phyloP scores from a whole-genome alignment of 352 stramenopile genomes.

The Pythium biforme region DNA sequence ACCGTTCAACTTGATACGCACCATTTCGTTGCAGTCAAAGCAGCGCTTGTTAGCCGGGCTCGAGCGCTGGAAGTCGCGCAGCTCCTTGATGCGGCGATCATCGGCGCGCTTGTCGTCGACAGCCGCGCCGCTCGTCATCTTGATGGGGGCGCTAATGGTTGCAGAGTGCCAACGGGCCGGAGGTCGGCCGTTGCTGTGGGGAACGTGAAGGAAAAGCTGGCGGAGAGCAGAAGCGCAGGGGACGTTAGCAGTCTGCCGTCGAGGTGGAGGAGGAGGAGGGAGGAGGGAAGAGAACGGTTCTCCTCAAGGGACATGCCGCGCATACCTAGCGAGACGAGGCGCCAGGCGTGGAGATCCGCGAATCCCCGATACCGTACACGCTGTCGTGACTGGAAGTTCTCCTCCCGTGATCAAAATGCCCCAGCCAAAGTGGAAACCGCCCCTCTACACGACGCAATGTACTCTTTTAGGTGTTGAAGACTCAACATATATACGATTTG shows the following conservation, averaged over 20 bases:
- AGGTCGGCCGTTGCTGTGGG: no score
- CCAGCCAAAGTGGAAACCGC: conserved; percentile 20
- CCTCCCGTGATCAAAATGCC: no score
- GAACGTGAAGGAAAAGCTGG: neutral
- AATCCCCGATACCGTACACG: neutral
- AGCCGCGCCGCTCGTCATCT: conserved; percentile 30
- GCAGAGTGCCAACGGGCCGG: neutral
- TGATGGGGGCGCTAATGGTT: conserved; percentile 31
- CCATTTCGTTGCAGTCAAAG: conserved; percentile 92
- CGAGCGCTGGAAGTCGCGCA: conserved; percentile 84
- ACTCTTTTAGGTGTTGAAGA: conserved; percentile 9
- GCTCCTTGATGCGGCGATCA: conserved; percentile 78
- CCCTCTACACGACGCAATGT: neutral
- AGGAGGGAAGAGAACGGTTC: neutral
- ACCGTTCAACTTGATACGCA: conserved; percentile 24
- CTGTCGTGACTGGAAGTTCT: no score
- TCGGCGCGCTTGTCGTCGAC: conserved; percentile 79
- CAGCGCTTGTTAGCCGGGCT: conserved; percentile 73
- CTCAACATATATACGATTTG: conserved; percentile 16
- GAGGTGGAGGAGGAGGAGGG: neutral
- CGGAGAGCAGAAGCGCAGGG: neutral
- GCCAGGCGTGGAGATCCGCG: neutral
- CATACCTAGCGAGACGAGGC: neutral
- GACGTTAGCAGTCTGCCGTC: neutral
- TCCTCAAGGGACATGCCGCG: neutral